Evolutionary conservation across 2,329 filamentous ascomycete genomes (phyloP).

Genomic region (Chaetomium strumarium): DNA sequence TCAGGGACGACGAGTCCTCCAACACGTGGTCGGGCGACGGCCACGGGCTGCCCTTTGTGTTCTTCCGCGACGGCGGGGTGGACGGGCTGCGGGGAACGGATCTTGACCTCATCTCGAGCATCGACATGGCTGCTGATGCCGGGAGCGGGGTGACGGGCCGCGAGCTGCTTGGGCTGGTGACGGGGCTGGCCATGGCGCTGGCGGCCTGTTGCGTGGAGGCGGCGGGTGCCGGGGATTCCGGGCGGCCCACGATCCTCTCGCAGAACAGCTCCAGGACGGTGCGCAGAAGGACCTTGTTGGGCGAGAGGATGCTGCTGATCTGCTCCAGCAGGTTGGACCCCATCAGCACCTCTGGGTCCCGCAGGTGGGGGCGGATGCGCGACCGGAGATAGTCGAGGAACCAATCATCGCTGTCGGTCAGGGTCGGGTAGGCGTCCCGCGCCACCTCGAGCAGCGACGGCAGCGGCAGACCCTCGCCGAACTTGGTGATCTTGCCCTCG

Average conservation of each 20-base stretch:
- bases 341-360: constrained; percentile 22
- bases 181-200: constrained; percentile 10
- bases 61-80: constrained; percentile 11
- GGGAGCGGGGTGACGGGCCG: constrained; percentile 15
- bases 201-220: neutral
- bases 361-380: constrained; percentile 24
- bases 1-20: neutral
- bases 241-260: constrained; percentile 17
- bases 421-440: constrained; percentile 23
- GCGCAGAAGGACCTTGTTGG: constrained; percentile 23
- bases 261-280: constrained; percentile 27
- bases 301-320: constrained; percentile 25
- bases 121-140: constrained; percentile 13
- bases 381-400: constrained; percentile 25
- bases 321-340: constrained; percentile 22
- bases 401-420: constrained; percentile 24
- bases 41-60: constrained; percentile 13
- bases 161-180: constrained; percentile 16
- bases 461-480: constrained; percentile 21
- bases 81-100: constrained; percentile 15
- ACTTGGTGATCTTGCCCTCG: constrained; percentile 23
- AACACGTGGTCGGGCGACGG: constrained; percentile 17
- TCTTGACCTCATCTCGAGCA: constrained; percentile 21
- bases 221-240: constrained; percentile 5
- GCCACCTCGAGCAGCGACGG: constrained; percentile 24